Conservation (phyloP, 2,329 filamentous ascomycete species). For the Cladosporium austrohemisphaericum region DNA sequence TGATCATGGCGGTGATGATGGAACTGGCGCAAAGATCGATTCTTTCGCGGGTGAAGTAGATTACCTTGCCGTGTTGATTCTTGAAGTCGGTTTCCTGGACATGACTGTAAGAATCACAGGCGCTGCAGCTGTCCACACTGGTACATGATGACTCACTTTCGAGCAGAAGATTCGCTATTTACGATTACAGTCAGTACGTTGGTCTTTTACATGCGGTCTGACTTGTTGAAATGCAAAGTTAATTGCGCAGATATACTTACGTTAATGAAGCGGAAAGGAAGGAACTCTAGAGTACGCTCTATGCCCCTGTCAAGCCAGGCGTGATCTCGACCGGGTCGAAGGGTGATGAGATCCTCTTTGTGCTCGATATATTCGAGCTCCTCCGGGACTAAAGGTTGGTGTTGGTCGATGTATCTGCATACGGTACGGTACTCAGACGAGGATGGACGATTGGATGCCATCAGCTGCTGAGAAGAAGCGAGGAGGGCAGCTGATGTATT, state of each 20-base stretch:
- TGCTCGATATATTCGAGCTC: constrained; percentile 34
- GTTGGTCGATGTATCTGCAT: constrained; percentile 28
- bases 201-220: no score
- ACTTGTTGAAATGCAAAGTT: no score
- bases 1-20: constrained; percentile 26
- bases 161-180: not conserved
- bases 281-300: constrained; percentile 24
- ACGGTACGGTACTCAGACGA: constrained; percentile 31
- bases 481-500: constrained; percentile 14
- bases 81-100: not conserved
- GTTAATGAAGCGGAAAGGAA: not conserved
- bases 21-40: constrained; percentile 22
- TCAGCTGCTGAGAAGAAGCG: constrained; percentile 24
- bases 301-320: constrained; percentile 38
- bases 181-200: not conserved
- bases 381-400: constrained; percentile 21
- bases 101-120: no score
- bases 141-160: not conserved
- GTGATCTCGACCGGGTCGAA: constrained; percentile 37
- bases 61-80: constrained; percentile 3
- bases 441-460: constrained; percentile 30
- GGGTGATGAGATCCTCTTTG: constrained; percentile 40
- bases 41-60: constrained; percentile 24
- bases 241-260: no score
- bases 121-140: no score